Evolutionary conservation across 371 early-diverging fungal genomes (phyloP).

Genomic region (Mortierella sp.): DNA sequence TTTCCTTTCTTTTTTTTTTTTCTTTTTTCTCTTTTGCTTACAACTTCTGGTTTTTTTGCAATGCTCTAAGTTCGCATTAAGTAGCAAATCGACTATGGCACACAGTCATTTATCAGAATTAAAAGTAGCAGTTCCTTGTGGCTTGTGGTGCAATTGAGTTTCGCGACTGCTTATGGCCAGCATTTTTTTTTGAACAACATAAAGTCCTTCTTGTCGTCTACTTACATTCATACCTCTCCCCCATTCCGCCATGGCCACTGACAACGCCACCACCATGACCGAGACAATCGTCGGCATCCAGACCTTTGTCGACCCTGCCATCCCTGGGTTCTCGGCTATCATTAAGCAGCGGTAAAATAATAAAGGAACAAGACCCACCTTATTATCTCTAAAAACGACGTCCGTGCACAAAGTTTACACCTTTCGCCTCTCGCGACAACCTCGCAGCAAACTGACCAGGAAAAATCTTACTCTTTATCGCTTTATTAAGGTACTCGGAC

Average conservation of each 20-base stretch:
- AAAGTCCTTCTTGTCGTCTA: not conserved
- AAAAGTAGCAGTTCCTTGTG: too few relatives aligned
- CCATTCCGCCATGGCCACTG: constrained; percentile 33
- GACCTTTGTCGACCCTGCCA: constrained; percentile 72
- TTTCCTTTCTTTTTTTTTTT: not conserved
- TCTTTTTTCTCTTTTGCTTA: constrained; percentile 3
- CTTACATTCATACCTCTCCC: not conserved
- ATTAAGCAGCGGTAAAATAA: constrained; percentile 79
- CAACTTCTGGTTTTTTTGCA: not conserved
- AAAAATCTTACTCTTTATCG: not conserved
- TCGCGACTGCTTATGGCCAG: not conserved
- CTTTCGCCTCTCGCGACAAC: not conserved
- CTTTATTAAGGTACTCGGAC: constrained; percentile 71
- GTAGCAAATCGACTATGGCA: not conserved
- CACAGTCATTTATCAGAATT: too few relatives aligned
- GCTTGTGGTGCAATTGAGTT: too few relatives aligned
- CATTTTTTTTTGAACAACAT: constrained; percentile 10
- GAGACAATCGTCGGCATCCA: constrained; percentile 87
- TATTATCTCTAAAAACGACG: not conserved
- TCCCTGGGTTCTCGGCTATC: constrained; percentile 78
- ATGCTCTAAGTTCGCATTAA: not conserved
- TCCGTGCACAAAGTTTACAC: not conserved
- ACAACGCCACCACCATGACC: constrained; percentile 24
- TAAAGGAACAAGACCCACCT: not conserved
- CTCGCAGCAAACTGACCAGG: not conserved